These are phyloP conservation scores for Tritrichomonas foetus DNA, from an alignment of 208 protist species.

Conservation along the genomic window DNA sequence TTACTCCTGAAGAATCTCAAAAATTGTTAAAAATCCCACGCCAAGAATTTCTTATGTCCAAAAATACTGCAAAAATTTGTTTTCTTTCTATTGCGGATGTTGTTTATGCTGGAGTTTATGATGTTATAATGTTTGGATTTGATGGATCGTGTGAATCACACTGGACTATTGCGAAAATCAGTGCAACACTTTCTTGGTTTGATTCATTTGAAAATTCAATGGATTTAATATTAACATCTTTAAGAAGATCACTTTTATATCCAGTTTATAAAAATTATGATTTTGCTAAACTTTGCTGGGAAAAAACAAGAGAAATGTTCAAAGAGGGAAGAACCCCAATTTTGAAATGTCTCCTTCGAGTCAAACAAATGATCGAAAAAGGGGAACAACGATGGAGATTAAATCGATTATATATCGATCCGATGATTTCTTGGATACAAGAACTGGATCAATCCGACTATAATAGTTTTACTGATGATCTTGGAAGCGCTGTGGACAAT, in stretches of 20 bases:
- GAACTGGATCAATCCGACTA: not conserved
- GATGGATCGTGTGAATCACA: conserved; percentile 19
- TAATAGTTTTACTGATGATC: not conserved
- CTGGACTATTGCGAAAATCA: conserved; percentile 6
- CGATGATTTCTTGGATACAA: conserved; percentile 25
- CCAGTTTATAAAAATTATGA: not conserved
- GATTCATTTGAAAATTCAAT: not conserved
- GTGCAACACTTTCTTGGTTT: conserved; percentile 1
- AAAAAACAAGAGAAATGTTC: not conserved
- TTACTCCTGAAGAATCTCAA: not conserved
- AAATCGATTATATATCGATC: conserved; percentile 10
- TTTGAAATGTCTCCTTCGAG: not conserved
- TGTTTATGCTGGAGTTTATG: not conserved
- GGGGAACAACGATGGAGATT: conserved; percentile 22
- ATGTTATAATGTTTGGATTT: not conserved
- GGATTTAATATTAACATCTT: not conserved
- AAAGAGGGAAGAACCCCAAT: not conserved
- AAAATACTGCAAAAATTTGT: not conserved
- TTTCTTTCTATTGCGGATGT: not conserved
- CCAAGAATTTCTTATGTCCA: not conserved
- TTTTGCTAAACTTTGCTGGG: not conserved
- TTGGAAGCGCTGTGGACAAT: not conserved
- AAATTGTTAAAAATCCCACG: not conserved
- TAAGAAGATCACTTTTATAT: not conserved
- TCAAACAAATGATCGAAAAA: not conserved